Base-by-base conservation (phyloP, 495 filamentous ascomycete species). In the Achaetomiella virescens region DNA sequence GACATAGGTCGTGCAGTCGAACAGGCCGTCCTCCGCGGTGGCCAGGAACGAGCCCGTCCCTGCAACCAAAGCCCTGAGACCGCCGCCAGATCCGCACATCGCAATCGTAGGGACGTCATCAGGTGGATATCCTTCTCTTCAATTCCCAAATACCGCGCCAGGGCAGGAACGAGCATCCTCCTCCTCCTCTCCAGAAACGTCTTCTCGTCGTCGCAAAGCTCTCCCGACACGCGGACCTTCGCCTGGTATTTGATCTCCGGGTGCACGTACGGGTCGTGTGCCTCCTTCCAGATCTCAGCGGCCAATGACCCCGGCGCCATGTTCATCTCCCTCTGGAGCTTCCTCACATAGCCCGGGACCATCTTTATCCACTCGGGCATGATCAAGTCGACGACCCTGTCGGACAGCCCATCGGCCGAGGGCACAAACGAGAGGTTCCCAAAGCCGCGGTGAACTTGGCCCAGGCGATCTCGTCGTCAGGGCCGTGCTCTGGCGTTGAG, bases 71-170 rank as follows among this genome's bases (percentile, higher is more conserved):
- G 93, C 92, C 27, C 93, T 77, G 18, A 98, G 72, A 6, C 93
- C 93, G 42, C 93, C 93, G 5, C 93, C 93, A 0, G 91, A 96
- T 31, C 91, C 90, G 59, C 91, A 95, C 73, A 96, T 83, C 12
- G 90, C 92, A 66, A 98, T 96, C 20, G 84, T 79, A 7, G 93
- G 93, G 14, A 97, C 84, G 73, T 98, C 93, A 36, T 96, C 87
- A 89, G 87, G 64, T 97, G 81, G n/a, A 98, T 82, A 18, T 96
- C 89, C 14, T 77, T 68, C 62, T 88, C 89, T 0, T 84, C 73
- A 21, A 98, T 71, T 22, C 82, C 80, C 0, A 98, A 78, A 61
- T 97, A 98, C 33, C 78, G 81, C 0, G 91, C 89, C 43, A 98
- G 70, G 15, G 88, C 91, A 46, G 75, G 80, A 5, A 78, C 79